Base-by-base conservation (phyloP, 1,284 basidiomycete species). In the Inonotus hispidus region DNA sequence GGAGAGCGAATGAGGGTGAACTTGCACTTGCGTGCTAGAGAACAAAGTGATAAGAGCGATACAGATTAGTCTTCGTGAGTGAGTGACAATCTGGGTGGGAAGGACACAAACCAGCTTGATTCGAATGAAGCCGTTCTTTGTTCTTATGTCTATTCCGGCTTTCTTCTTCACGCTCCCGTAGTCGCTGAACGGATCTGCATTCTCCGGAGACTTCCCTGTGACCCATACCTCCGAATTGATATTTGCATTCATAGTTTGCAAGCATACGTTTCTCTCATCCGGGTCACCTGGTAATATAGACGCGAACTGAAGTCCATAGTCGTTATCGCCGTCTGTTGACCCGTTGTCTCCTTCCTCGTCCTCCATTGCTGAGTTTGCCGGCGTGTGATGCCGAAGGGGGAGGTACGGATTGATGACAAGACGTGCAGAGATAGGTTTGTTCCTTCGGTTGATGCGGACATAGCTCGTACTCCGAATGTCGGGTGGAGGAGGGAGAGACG, bases 211-310 rank as follows among this genome's bases (percentile, higher is more conserved):
- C 19, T 29, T 14, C 10, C 47, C 57, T 7, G 60, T 37, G 54
- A 63, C 46, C 62, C 62, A 63, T n/a, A 63, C 54, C 27, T 60
- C 58, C 27, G 58, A 58, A 53, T 57, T 35, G 25, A 63, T 46
- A 38, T 35, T 63, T 27, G 49, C 39, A 38, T 56, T 56, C 54
- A 56, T 45, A 25, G 37, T 23, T n/a, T 52, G 47, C 25, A 63
- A 47, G 16, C 50, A 32, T 19, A 63, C 38, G 27, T 63, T 63
- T 35, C 46, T 59, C n/a, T 21, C 35, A 16, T 23, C 60, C 11
- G 16, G 29, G 14, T 56, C 60, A 10, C 29, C 25, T 7, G 50
- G 50, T n/a, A 52, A 14, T 8, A 27, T 14, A 35, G 50, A 35
- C n/a, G 39, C 50, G 25, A 53, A 8, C n/a, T 29, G 32, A 4